Base-by-base conservation (phyloP, 441 rosid species). In the Flueggea neowawraea region DNA sequence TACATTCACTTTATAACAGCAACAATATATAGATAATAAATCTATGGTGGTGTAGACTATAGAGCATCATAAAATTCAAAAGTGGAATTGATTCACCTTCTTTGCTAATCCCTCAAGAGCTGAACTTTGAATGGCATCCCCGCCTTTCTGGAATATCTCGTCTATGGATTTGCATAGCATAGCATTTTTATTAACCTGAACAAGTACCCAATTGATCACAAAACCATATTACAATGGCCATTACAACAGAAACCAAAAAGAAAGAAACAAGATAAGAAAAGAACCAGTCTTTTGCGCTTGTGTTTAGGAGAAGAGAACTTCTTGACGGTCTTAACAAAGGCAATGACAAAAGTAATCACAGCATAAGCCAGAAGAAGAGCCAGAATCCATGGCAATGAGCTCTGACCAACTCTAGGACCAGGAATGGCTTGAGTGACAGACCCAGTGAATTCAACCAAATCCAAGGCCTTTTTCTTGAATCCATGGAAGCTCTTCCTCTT, bases 361-460 rank as follows among this genome's bases (percentile, higher is more conserved):
- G 74, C 81, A 75, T 89, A 94, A 60, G 85, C 86, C n/a, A 91
- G 54, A 32, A 97, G 99, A 13, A 87, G 73, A 11, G 96, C 96
- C 51, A 94, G 92, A 55, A 94, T 81, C 97, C 96, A 91, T 31
- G 99, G 99, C 67, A 94, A 69, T 64, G 91, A 84, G 80, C 96
- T 89, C 58, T 72, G 78, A 52, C 99, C 96, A 28, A 94, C 96
- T 64, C 97, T 78, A 8, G 99, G 99, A 9, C 99, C 99, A 8
- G 97, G 99, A 69, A 94, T 75, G 45, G 99, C 96, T 66, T 89
- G 94, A 62, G 94, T 80, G 50, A 91, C 95, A 0, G 99, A 86
- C n/a, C 99, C 96, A 32, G 96, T 94, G 78, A 91, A 91, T 80
- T 94, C 96, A 58, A 89, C 97, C 56, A 94, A 63, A 85, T 89